A percentile compares a stretch with the other conserved stretches of the same genome.
phyloP scores from a whole-genome alignment of 1,284 basidiomycete genomes.

The Vanrija pseudolonga region DNA sequence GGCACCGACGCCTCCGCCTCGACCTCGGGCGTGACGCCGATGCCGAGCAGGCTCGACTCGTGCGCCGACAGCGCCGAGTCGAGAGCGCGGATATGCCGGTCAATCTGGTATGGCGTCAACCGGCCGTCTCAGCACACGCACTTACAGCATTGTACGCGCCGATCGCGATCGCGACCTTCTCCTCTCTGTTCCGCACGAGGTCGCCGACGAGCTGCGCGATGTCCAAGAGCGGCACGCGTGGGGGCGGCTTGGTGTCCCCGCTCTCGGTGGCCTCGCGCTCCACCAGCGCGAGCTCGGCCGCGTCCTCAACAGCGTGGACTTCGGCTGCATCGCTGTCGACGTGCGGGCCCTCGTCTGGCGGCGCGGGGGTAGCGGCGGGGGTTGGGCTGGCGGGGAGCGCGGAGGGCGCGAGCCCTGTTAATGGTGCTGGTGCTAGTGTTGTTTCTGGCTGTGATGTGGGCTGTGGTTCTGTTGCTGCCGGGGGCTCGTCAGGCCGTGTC shows the following conservation, averaged over 20 bases:
- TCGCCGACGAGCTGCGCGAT: conserved; percentile 41
- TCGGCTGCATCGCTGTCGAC: neutral
- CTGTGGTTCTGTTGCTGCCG: too few species aligned
- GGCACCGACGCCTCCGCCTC: conserved; percentile 16
- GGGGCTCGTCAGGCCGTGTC: neutral
- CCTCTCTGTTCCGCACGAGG: conserved; percentile 50
- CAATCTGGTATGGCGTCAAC: conserved; percentile 39
- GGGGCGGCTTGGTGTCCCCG: neutral
- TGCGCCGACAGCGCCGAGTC: conserved; percentile 49
- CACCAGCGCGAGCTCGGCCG: neutral
- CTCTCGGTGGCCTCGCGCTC: neutral
- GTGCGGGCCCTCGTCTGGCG: neutral
- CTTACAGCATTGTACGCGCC: conserved; percentile 52
- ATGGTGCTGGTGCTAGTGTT: too few species aligned
- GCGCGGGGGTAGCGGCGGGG: neutral
- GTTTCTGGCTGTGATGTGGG: too few species aligned
- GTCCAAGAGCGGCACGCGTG: conserved; percentile 27
- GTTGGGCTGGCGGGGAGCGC: neutral
- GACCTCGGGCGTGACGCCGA: conserved; percentile 4
- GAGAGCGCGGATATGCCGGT: conserved; percentile 54
- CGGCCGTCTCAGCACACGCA: neutral
- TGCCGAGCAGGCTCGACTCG: conserved; percentile 43
- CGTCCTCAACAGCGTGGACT: conserved; percentile 1
- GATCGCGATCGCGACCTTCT: conserved; percentile 53
- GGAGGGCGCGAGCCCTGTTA: neutral